Conservation (phyloP, 2,329 filamentous ascomycete genomes). For the Helotiales sp. region DNA sequence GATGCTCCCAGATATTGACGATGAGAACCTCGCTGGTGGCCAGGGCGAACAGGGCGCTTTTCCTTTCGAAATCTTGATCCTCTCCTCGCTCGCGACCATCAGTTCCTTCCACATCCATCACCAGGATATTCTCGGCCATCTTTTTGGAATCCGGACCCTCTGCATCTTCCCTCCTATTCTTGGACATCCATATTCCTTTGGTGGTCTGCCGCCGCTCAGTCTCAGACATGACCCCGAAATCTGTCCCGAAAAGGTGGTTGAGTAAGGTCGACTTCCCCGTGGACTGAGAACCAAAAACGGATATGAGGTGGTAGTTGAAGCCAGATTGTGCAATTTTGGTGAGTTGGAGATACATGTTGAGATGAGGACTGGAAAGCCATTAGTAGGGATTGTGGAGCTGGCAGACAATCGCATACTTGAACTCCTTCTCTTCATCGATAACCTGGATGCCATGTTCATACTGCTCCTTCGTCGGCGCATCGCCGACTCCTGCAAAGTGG, state of each 20-base stretch:
- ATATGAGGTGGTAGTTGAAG: slow-evolving; percentile 99
- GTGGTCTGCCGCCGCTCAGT: slow-evolving; percentile 92
- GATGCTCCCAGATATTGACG: slow-evolving; percentile 99
- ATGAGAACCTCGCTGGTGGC: slow-evolving; percentile 98
- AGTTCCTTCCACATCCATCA: slow-evolving; percentile 99
- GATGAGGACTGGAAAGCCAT: slow-evolving; percentile 61
- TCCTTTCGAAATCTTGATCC: slow-evolving; percentile 98
- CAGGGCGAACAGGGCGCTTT: slow-evolving; percentile 95
- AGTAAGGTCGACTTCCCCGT: slow-evolving; percentile 97
- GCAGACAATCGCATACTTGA: slow-evolving; percentile 71
- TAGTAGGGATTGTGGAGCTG: slow-evolving; percentile 19
- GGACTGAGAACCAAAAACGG: slow-evolving; percentile 97
- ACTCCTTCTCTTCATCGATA: slow-evolving; percentile 93
- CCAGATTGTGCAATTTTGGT: slow-evolving; percentile 84
- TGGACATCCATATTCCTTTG: slow-evolving; percentile 99
- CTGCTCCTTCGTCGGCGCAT: slow-evolving; percentile 64
- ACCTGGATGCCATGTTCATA: slow-evolving; percentile 97
- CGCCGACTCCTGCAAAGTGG: slow-evolving; percentile 77
- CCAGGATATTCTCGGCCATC: slow-evolving; percentile 97
- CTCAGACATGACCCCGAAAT: slow-evolving; percentile 98
- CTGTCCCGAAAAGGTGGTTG: slow-evolving; percentile 92
- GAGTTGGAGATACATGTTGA: slow-evolving; percentile 80
- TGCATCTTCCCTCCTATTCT: slow-evolving; percentile 75
- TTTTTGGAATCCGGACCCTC: slow-evolving; percentile 53
- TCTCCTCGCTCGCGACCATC: slow-evolving; percentile 95